These are phyloP conservation scores for Suhomyces canberraensis DNA, from an alignment of 805 yeast genomes.

Conservation along the genomic window DNA sequence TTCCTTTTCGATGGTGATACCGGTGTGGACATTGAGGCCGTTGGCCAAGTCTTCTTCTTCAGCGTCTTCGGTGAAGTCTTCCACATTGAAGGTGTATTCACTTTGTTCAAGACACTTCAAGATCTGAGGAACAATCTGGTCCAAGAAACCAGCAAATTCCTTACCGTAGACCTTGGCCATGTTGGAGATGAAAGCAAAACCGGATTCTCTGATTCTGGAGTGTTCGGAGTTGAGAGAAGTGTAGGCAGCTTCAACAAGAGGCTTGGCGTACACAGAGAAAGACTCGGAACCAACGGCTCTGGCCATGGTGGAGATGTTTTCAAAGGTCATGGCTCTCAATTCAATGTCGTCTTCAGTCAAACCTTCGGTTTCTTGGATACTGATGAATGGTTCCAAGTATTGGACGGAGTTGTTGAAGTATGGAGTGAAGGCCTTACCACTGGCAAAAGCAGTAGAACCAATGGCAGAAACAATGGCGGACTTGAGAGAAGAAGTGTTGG, in stretches of 20 bases:
- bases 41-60: conserved; percentile 65
- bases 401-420: conserved; percentile 80
- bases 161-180: conserved; percentile 93
- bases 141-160: conserved; percentile 84
- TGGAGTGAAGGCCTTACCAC: conserved; percentile 85
- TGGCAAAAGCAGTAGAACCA: conserved; percentile 95
- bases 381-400: conserved; percentile 76
- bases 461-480: conserved; percentile 88
- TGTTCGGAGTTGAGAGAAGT: conserved; percentile 71
- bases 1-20: conserved; percentile 93
- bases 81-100: conserved; percentile 69
- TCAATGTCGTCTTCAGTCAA: conserved; percentile 86
- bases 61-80: conserved; percentile 51
- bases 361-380: conserved; percentile 68
- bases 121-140: conserved; percentile 77
- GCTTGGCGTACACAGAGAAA: conserved; percentile 81
- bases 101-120: conserved; percentile 81
- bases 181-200: conserved; percentile 87
- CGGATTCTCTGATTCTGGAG: conserved; percentile 89
- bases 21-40: conserved; percentile 84
- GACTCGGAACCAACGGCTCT: conserved; percentile 93
- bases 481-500: conserved; percentile 70
- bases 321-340: conserved; percentile 87
- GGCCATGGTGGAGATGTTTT: conserved; percentile 91
- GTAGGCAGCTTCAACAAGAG: conserved; percentile 85